These are phyloP conservation scores for Carpinus viminea DNA, from an alignment of 306 rosid genomes.

Conservation along the genomic window DNA sequence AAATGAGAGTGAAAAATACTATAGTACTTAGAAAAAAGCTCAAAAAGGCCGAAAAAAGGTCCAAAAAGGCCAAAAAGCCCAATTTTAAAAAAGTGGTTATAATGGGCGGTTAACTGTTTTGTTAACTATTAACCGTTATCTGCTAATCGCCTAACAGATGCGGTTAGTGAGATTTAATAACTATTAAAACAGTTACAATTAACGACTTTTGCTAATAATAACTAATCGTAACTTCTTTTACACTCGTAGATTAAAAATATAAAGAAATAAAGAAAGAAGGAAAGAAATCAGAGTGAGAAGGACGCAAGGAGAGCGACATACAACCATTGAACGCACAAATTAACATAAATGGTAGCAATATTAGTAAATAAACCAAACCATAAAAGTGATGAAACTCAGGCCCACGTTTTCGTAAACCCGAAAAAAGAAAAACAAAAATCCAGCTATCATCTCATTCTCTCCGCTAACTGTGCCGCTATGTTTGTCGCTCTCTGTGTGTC, in stretches of 20 bases:
- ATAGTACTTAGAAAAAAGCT: too few relatives aligned
- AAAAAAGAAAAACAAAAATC: not conserved
- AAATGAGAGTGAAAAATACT: too few relatives aligned
- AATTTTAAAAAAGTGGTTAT: too few relatives aligned
- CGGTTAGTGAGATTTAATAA: too few relatives aligned
- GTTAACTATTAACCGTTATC: too few relatives aligned
- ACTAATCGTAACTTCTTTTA: too few relatives aligned
- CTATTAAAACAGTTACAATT: too few relatives aligned
- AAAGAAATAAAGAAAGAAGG: not conserved
- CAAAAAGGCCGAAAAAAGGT: too few relatives aligned
- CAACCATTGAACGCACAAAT: constrained; percentile 35
- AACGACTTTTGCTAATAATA: too few relatives aligned
- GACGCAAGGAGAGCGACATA: constrained; percentile 36
- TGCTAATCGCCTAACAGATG: too few relatives aligned
- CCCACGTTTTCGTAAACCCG: not conserved
- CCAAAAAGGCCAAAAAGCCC: too few relatives aligned
- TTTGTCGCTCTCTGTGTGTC: constrained; percentile 27
- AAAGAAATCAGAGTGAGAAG: constrained; percentile 12
- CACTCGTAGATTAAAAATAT: constrained; percentile 21
- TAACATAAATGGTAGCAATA: constrained; percentile 37
- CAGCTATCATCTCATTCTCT: not conserved
- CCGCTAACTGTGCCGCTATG: constrained; percentile 46
- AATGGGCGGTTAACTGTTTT: too few relatives aligned
- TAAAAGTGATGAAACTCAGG: not conserved
- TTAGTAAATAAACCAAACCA: not conserved